Percentiles rank a stretch among this genome's conserved stretches.
Evolutionary conservation across 208 protist genomes (phyloP).

Genomic region (Endotrypanum monterogeii): DNA sequence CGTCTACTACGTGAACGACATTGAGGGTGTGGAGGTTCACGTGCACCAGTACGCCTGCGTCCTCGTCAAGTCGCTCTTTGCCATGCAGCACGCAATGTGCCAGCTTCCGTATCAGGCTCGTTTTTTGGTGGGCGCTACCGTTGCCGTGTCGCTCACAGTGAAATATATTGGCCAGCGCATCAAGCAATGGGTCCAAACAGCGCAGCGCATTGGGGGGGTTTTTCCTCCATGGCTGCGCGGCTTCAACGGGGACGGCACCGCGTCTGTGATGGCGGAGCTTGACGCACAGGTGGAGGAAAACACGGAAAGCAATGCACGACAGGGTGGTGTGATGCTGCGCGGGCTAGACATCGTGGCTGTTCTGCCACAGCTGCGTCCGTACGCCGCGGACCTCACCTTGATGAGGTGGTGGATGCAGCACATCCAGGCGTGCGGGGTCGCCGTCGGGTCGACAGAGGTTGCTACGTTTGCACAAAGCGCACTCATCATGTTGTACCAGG

Average conservation of each 20-base stretch:
- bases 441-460: constrained; percentile 20
- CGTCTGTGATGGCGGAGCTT: constrained; percentile 19
- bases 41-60: constrained; percentile 55
- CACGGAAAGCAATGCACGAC: constrained; percentile 37
- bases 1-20: constrained; percentile 79
- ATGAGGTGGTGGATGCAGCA: constrained; percentile 72
- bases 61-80: constrained; percentile 28
- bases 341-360: constrained; percentile 74
- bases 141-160: constrained; percentile 24
- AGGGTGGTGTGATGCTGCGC: constrained; percentile 63
- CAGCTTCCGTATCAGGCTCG: constrained; percentile 32
- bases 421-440: constrained; percentile 17
- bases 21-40: constrained; percentile 84
- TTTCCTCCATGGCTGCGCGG: constrained; percentile 34
- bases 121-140: constrained; percentile 29
- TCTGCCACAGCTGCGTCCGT: constrained; percentile 67
- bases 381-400: constrained; percentile 61
- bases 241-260: constrained; percentile 16
- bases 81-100: constrained; percentile 31
- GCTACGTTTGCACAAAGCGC: constrained; percentile 12
- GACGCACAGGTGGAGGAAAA: constrained; percentile 71
- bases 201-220: constrained; percentile 25
- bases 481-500: constrained; percentile 14
- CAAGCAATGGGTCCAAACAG: constrained; percentile 22
- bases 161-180: constrained; percentile 26